phyloP scores from a whole-genome alignment of 768 basidiomycete genomes.

The Lyophyllum atratum region DNA sequence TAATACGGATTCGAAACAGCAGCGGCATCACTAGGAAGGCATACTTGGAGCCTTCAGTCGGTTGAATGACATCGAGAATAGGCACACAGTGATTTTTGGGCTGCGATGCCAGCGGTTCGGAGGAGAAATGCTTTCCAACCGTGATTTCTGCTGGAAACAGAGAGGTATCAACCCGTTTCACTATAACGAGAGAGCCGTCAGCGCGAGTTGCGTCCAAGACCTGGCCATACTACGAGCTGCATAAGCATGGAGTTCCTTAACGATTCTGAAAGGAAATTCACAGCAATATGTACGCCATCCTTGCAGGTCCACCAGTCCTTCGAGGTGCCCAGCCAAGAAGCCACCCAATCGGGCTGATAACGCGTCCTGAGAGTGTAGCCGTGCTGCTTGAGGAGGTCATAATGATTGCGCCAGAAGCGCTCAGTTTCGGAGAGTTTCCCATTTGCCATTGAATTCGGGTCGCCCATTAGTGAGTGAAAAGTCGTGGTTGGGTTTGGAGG shows the following conservation, averaged over 20 bases:
- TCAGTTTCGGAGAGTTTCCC: background rate
- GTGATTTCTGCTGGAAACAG: conserved; percentile 27
- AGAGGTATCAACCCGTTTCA: conserved; percentile 23
- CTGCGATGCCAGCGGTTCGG: conserved; percentile 9
- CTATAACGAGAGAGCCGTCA: conserved; percentile 26
- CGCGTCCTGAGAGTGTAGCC: conserved; percentile 9
- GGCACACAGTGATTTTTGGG: conserved; percentile 36
- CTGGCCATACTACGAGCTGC: background rate
- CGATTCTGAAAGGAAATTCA: background rate
- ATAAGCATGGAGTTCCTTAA: background rate
- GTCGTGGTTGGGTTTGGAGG: too few species aligned
- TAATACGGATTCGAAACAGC: conserved; percentile 14
- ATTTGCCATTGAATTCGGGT: too few species aligned
- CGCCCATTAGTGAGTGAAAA: too few species aligned
- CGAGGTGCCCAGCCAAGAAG: conserved; percentile 5
- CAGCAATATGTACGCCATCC: conserved; percentile 3
- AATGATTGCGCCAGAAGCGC: conserved; percentile 9
- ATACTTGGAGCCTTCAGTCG: conserved; percentile 16
- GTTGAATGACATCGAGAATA: conserved; percentile 18
- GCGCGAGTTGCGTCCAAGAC: conserved; percentile 29
- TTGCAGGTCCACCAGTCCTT: conserved; percentile 4
- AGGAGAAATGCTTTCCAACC: conserved; percentile 24
- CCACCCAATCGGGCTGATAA: conserved; percentile 7
- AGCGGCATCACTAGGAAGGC: conserved; percentile 27
- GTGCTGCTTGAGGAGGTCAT: background rate